Base-by-base conservation (phyloP, 2,329 filamentous ascomycete species). In the Fusarium beomiforme region DNA sequence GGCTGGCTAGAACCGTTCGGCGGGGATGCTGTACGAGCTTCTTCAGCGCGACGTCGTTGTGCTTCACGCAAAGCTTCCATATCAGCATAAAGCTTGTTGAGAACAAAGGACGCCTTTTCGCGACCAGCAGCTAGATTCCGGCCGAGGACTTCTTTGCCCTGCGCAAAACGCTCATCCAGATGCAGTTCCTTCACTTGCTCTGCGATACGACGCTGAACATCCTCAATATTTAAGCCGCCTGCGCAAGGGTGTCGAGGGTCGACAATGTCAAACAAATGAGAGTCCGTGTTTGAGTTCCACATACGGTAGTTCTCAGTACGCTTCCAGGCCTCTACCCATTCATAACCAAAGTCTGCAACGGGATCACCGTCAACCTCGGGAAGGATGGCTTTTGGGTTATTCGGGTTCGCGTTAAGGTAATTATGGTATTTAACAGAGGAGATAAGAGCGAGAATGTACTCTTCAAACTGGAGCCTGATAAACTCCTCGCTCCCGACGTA, bases 401-500 rank as follows among this genome's bases (percentile, higher is more conserved):
- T 94, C 51, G 91, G 85, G 75, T 91, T 86, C 21, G 88, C 85
- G 41, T 92, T 85, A 59, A 91, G 84, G 77, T 92, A 91, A 76
- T 89, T 90, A 80, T 94, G 94, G 79, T 97, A 98, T 79, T 98
- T 98, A 73, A 95, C 92, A 1, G 93, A 90, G 0, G 95, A 93
- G 44, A 98, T 89, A 69, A 99, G 87, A 0, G 94, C 93, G 26
- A 98, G 87, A 9, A 99, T 88, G 78, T 99, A 99, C 77, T 98
- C 95, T 81, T 99, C 96, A 70, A 99, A 99, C 77, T 98, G 95
- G 42, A 98, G 89, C 33, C 96, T 90, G 75, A 99, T 99, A 77
- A 98, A 98, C 79, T 98, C 96, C 82, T 99, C 96, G 69, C 94
- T 98, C 33, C 96, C 96, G 39, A 94, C 91, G 77, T 98, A 99